Percentiles rank a stretch among this genome's conserved stretches.
Conservation (phyloP, 306 rosid species). For the Cyamopsis tetragonoloba region DNA sequence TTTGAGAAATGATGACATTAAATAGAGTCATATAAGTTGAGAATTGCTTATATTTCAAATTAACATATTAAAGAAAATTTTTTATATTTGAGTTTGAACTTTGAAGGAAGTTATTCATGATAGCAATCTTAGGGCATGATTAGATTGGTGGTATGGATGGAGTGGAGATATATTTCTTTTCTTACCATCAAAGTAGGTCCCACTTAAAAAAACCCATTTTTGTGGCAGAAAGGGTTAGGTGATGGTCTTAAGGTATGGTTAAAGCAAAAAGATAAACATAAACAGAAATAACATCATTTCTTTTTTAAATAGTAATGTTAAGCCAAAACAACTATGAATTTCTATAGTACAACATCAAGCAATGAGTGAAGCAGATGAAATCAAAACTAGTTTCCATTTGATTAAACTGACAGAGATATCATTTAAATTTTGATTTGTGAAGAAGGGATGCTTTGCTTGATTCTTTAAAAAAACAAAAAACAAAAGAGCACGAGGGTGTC, state of each 20-base stretch:
- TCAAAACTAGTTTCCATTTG: slow-evolving; percentile 16
- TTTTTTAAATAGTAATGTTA: not conserved
- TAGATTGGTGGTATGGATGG: no score
- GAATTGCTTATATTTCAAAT: no score
- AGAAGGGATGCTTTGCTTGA: slow-evolving; percentile 31
- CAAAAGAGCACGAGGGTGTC: slow-evolving; percentile 18
- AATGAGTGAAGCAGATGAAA: slow-evolving; percentile 16
- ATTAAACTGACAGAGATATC: not conserved
- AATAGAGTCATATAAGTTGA: not conserved
- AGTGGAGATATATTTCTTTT: no score
- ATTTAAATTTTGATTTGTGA: slow-evolving; percentile 18
- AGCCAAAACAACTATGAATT: not conserved
- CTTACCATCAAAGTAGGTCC: slow-evolving; percentile 4
- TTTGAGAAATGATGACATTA: no score
- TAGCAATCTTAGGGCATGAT: not conserved
- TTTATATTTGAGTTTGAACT: no score
- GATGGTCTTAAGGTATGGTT: not conserved
- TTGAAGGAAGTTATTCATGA: no score
- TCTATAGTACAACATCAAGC: not conserved
- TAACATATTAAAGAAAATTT: no score
- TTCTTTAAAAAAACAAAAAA: slow-evolving; percentile 16
- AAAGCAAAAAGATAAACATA: not conserved
- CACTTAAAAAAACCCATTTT: not conserved
- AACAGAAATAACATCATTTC: not conserved
- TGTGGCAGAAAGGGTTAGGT: not conserved